A percentile compares a stretch with the other conserved stretches of the same genome.
phyloP scores from a whole-genome alignment of 2,329 filamentous ascomycete species.

The Xylariomycetidae sp. region DNA sequence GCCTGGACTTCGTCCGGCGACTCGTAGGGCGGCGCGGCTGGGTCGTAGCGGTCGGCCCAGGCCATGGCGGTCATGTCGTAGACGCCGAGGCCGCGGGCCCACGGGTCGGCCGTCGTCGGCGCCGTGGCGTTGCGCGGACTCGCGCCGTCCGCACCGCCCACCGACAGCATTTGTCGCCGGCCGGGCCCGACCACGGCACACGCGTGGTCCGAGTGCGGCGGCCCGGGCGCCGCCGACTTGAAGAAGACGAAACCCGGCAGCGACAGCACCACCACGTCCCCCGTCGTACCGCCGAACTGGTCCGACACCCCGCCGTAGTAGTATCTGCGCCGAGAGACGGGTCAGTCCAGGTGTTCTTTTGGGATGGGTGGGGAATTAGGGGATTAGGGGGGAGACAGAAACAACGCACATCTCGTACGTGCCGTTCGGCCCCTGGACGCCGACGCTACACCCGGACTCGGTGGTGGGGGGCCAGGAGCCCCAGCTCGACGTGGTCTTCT shows the following conservation, averaged over 20 bases:
- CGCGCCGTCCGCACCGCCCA: constrained; percentile 29
- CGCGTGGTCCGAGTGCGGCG: constrained; percentile 24
- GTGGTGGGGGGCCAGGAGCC: constrained; percentile 23
- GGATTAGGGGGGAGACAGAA: not conserved
- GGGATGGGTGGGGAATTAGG: not conserved
- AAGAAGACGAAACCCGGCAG: constrained; percentile 33
- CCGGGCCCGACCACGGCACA: constrained; percentile 31
- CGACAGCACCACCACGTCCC: constrained; percentile 30
- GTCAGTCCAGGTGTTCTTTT: not conserved
- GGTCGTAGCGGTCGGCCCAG: constrained; percentile 30
- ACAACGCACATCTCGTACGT: constrained; percentile 29
- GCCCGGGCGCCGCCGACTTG: constrained; percentile 18
- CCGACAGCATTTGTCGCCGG: constrained; percentile 32
- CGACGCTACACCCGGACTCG: constrained; percentile 29
- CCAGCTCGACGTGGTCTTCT: constrained; percentile 27
- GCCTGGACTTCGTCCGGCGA: constrained; percentile 24
- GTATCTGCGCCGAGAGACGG: constrained; percentile 20
- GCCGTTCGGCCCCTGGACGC: constrained; percentile 23
- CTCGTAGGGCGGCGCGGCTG: constrained; percentile 28
- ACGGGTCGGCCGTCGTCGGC: constrained; percentile 25
- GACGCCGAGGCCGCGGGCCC: constrained; percentile 31
- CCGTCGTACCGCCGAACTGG: constrained; percentile 14
- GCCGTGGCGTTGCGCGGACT: constrained; percentile 14
- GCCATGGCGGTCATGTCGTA: constrained; percentile 32
- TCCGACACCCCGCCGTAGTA: constrained; percentile 29